Evolutionary conservation across 2,329 filamentous ascomycete genomes (phyloP), one percentile per base, ranked within the genome.

Genomic region (Ophiostoma ulmi): DNA sequence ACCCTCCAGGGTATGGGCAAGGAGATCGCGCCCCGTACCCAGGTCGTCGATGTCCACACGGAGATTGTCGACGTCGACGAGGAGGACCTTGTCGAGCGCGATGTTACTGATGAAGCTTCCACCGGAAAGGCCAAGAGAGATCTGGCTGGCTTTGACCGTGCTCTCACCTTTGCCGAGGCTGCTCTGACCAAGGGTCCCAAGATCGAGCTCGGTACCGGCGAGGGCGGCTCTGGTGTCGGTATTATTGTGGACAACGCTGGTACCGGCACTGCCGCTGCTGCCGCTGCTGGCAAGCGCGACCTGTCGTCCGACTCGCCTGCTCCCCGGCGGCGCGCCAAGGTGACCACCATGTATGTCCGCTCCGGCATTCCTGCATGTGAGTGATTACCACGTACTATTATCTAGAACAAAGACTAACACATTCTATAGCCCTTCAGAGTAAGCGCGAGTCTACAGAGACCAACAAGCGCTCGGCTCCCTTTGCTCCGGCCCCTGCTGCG

Each of bases 1-100:
- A 76, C 78, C 20, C 79, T 84, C 44, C 81, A 83, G 74, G 82
- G 82, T 39, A 80, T 84, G 78, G 82, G 82, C 75, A 84, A 84
- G 78, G 80, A 82, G 74, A 83, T 84, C 73, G 80, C 80, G 35
- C 82, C 83, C 35, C 81, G 83, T 17, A 35, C 55, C 31, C 52
- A 68, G 13, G 70, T 75, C 13, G 39, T 65, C 31, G 63, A 70
- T n/a, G 69, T 75, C 61, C 75, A 76, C 67, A 74, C 79, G 70
- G 58, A 38, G 44, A 11, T 14, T 0, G 64, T 39, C 22, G 76
- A 75, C 20, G 82, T 64, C 39, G 68, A 70, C 3, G 63, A 70
- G 8, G 64, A 52, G 22, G 38, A 41, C 39, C 39, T 52, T 41
- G 52, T 61, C 2, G 39, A 61, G 4, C 52, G 44, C 20, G 39